Conservation (phyloP, 2,329 filamentous ascomycete species). For the Diplodia seriata region DNA sequence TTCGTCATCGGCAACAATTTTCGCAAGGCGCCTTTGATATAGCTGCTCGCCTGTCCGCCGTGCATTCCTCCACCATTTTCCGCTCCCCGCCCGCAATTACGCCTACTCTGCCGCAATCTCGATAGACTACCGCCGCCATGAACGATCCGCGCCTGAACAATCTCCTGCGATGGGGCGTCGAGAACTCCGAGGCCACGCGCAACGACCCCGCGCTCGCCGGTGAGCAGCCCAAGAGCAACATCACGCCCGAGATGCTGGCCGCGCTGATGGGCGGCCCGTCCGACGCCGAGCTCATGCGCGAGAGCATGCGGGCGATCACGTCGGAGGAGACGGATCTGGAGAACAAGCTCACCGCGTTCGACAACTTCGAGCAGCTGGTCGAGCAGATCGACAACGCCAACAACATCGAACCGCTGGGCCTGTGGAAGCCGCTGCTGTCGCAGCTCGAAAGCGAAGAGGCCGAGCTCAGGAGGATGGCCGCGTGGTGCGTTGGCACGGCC, state of each 20-base stretch:
- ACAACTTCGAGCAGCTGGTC: conserved; percentile 93
- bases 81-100: not conserved
- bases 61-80: not conserved
- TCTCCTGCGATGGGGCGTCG: conserved; percentile 79
- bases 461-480: conserved; percentile 81
- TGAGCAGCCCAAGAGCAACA: conserved; percentile 46
- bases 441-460: conserved; percentile 72
- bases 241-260: conserved; percentile 74
- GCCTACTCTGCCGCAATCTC: conserved; percentile 7
- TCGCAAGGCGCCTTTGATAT: conserved; percentile 15
- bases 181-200: conserved; percentile 62
- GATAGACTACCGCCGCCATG: conserved; percentile 41
- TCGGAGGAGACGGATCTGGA: conserved; percentile 70
- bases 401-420: conserved; percentile 77
- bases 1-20: conserved; percentile 33
- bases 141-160: conserved; percentile 73
- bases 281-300: conserved; percentile 90
- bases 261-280: conserved; percentile 82
- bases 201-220: conserved; percentile 42
- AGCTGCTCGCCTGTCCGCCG: conserved; percentile 17
- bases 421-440: conserved; percentile 82
- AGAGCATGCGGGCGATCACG: conserved; percentile 78
- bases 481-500: conserved; percentile 93
- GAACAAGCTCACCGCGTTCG: conserved; percentile 82
- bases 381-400: conserved; percentile 97